Evolutionary conservation across 176 grass and related monocot species (phyloP).

Genomic region (sorghum (Sorghum bicolor)): Sorghum_bicolor_NCBIv3 NC_012879.2:10177501-10178000

Average conservation of each 20-base stretch:
- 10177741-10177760: slow-evolving; percentile 70
- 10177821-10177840: background rate
- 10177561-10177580: slow-evolving; percentile 63
- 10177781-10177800: slow-evolving; percentile 97
- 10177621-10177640: slow-evolving; percentile 79
- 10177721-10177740: slow-evolving; percentile 30
- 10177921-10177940: too few species aligned
- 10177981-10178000: too few species aligned
- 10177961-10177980: too few species aligned
- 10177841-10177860: slow-evolving; percentile 29
- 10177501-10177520: background rate
- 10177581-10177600: slow-evolving; percentile 98
- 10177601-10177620: slow-evolving; percentile 94
- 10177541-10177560: background rate
- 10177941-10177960: too few species aligned
- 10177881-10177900: slow-evolving; percentile 17
- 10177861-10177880: background rate
- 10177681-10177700: background rate
- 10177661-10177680: slow-evolving; percentile 7
- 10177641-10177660: background rate
- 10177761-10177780: slow-evolving; percentile 79
- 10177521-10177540: slow-evolving; percentile 33
- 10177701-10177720: background rate
- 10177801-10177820: slow-evolving; percentile 75
- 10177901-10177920: slow-evolving; percentile 11